These are phyloP conservation scores for Coniochaeta prunicola DNA, from an alignment of 2,329 filamentous ascomycete genomes.

Conservation along the genomic window DNA sequence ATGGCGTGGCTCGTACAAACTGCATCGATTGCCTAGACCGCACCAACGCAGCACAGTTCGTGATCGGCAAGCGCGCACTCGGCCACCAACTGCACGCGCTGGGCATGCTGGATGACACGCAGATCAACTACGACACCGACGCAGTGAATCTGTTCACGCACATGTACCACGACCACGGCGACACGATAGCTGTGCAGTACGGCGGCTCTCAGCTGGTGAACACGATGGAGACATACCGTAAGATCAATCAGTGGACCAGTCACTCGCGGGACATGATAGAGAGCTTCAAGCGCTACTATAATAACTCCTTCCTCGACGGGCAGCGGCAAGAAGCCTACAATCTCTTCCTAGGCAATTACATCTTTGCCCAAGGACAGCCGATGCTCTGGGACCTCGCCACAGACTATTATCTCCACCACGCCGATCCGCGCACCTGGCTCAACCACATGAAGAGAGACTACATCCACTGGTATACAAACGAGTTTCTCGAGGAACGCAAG, in stretches of 20 bases:
- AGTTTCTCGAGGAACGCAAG: slow-evolving; percentile 56
- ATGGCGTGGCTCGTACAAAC: slow-evolving; percentile 89
- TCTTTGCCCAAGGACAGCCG: slow-evolving; percentile 77
- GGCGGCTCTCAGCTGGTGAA: slow-evolving; percentile 96
- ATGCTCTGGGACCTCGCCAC: slow-evolving; percentile 96
- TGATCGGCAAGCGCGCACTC: slow-evolving; percentile 89
- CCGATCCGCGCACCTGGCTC: slow-evolving; percentile 69
- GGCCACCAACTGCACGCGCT: slow-evolving; percentile 88
- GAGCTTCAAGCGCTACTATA: slow-evolving; percentile 98
- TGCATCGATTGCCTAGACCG: slow-evolving; percentile 97
- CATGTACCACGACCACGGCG: slow-evolving; percentile 97
- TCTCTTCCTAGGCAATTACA: slow-evolving; percentile 92
- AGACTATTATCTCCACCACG: slow-evolving; percentile 94
- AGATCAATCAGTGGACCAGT: slow-evolving; percentile 98
- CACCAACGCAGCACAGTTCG: slow-evolving; percentile 95
- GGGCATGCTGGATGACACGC: slow-evolving; percentile 70
- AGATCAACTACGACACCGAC: slow-evolving; percentile 89
- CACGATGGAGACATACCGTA: slow-evolving; percentile 98
- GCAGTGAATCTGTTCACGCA: slow-evolving; percentile 94
- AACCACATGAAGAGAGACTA: slow-evolving; percentile 61
- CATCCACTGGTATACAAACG: slow-evolving; percentile 80
- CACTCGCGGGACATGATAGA: slow-evolving; percentile 98
- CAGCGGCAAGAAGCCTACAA: slow-evolving; percentile 98
- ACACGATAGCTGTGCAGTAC: slow-evolving; percentile 96
- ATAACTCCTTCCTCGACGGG: slow-evolving; percentile 93